Conservation (phyloP, 2,329 filamentous ascomycete genomes). For the Aspergillus pseudonomiae region DNA sequence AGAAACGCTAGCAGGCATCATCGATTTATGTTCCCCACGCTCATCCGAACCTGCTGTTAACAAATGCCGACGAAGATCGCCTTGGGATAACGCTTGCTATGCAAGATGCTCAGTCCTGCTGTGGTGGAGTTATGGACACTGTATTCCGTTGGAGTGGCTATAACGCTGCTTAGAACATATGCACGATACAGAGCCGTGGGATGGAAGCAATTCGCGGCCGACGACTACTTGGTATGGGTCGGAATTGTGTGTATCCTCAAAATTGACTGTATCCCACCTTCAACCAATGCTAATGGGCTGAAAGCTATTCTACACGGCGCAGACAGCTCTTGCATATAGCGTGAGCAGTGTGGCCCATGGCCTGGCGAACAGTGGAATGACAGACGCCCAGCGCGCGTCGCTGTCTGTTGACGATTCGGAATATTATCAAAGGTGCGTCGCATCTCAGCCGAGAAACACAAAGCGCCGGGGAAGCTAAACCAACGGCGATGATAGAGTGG, state of each 20-base stretch:
- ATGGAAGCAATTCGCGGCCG: constrained; percentile 41
- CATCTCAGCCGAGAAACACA: not conserved
- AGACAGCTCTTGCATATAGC: constrained; percentile 51
- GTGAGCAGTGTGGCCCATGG: constrained; percentile 51
- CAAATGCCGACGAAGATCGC: constrained; percentile 11
- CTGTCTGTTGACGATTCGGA: constrained; percentile 47
- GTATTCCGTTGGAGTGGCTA: constrained; percentile 26
- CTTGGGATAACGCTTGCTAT: not conserved
- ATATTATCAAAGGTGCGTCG: constrained; percentile 40
- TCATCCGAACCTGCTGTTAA: not conserved
- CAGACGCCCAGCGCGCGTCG: constrained; percentile 48
- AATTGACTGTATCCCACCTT: not conserved
- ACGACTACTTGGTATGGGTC: constrained; percentile 58
- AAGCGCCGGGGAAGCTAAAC: not conserved
- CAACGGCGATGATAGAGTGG: constrained; percentile 34
- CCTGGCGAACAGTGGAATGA: constrained; percentile 60
- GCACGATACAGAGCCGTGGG: constrained; percentile 23
- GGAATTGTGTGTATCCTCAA: constrained; percentile 46
- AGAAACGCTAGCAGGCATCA: too few relatives aligned
- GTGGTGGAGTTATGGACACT: constrained; percentile 29
- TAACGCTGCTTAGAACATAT: constrained; percentile 46
- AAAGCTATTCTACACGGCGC: constrained; percentile 52
- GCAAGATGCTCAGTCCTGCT: constrained; percentile 16
- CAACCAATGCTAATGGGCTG: constrained; percentile 11
- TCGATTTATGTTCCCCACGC: not conserved